Percentiles rank a stretch among this genome's conserved stretches.
phyloP scores from a whole-genome alignment of 768 basidiomycete genomes.

The Scleroderma bovista region DNA sequence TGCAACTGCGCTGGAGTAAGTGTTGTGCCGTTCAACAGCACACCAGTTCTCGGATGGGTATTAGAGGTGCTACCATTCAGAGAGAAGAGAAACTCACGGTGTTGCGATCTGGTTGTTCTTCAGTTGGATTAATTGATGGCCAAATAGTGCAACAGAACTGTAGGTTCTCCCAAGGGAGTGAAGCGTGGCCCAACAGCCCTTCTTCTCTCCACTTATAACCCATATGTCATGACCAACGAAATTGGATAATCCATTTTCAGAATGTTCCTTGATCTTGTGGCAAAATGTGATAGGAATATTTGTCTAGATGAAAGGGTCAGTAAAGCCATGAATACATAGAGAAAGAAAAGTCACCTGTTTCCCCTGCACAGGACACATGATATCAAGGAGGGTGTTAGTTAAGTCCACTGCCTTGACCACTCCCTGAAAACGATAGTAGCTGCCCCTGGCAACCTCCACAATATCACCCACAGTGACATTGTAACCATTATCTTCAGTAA shows the following conservation, averaged over 20 bases:
- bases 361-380: neutral
- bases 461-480: neutral
- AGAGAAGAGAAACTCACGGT: neutral
- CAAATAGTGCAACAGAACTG: neutral
- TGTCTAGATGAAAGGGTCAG: neutral
- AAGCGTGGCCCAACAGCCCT: neutral
- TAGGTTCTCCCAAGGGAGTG: neutral
- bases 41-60: neutral
- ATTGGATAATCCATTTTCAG: neutral
- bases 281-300: too few relatives aligned
- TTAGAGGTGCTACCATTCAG: neutral
- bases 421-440: neutral
- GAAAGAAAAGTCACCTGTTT: neutral
- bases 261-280: too few relatives aligned
- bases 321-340: neutral
- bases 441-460: neutral
- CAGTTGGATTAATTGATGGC: neutral
- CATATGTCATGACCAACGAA: neutral
- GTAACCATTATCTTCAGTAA: neutral
- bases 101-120: neutral
- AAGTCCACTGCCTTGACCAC: neutral
- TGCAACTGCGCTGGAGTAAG: neutral
- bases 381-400: neutral
- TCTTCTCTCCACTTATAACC: neutral
- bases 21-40: neutral